Base-by-base conservation (phyloP, 2,329 filamentous ascomycete genomes). In the Rhexocercosporidium sp. region DNA sequence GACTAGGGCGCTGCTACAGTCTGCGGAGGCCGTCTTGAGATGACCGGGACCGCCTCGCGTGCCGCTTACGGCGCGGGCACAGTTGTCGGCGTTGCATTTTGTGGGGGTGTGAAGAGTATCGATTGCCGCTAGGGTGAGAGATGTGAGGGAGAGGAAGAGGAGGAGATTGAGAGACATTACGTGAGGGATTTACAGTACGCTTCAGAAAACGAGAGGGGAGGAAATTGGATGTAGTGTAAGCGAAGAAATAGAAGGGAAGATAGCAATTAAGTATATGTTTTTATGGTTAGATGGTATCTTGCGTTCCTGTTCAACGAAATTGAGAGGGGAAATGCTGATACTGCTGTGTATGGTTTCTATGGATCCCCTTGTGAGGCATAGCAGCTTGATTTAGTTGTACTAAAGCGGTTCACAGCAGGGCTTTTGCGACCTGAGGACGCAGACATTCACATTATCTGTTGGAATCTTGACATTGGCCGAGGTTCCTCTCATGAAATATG, bases 11-110 rank as follows among this genome's bases (percentile, higher is more conserved):
- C 47, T 65, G 22, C 66, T 64, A 57, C 72, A 74, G 56, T 74
- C 72, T 27, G 64, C 62, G 6, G 22, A 67, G 11, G 66, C 70
- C 18, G 62, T 70, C 9, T 41, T 46, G 12, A 64, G 59, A 31
- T 69, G 69, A 14, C 46, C 66, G 25, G 61, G 49, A 12, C 69
- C 70, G 18, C 29, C 54, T 12, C 47, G 60, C 3, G 71, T 72
- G n/a, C 71, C 70, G 16, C 64, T 67, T 18, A 74, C 64, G 5
- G 70, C 70, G n/a, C 72, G 71, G 47, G 59, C 47, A 56, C 72
- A 74, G 46, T 72, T 71, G 59, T 74, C 66, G 51, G 61, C 29
- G 37, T 60, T 54, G 59, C 72, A 74, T 53, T 11, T 49, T 47
- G 27, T 60, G 14, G 41, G 37, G 39, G 25, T 46, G 12, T 34